Evolutionary conservation across 129 eudicot species (phyloP).

Genomic region (Daucus carota): DNA sequence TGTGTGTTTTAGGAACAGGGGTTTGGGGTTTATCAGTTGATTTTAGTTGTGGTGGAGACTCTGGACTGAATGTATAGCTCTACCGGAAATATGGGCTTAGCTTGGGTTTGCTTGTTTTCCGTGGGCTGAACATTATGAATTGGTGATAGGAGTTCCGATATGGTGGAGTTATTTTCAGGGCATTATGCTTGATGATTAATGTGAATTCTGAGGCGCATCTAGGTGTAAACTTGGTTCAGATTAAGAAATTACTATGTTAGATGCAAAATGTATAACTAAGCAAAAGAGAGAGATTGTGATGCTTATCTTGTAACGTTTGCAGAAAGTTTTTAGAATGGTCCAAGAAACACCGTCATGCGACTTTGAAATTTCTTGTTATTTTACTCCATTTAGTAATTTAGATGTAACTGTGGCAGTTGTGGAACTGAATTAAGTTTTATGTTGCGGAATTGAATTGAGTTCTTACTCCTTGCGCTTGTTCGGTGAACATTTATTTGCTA

Average conservation of each 20-base stretch:
- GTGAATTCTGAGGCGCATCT: background rate
- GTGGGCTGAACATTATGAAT: constrained; percentile 7
- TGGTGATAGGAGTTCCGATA: constrained; percentile 8
- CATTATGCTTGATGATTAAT: background rate
- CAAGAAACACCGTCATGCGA: constrained; percentile 7
- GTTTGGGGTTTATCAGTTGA: constrained; percentile 2
- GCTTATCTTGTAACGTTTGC: background rate
- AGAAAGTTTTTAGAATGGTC: constrained; percentile 1
- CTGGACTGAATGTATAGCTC: background rate
- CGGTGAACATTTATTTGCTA: background rate
- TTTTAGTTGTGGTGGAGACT: constrained; percentile 13
- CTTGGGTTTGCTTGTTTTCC: background rate
- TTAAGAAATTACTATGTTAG: constrained; percentile 4
- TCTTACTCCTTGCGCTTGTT: background rate
- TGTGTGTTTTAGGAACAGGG: background rate
- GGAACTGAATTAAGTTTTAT: constrained; percentile 2
- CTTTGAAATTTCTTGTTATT: background rate
- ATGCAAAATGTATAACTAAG: background rate
- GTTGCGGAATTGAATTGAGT: background rate
- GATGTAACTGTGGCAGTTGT: background rate
- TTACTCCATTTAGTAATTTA: background rate
- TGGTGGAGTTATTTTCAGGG: background rate
- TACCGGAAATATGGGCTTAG: background rate
- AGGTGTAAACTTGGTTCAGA: background rate
- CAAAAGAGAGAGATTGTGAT: background rate